phyloP scores from a whole-genome alignment of 1,284 basidiomycete species.

The Ustilago vetiveriae region DNA sequence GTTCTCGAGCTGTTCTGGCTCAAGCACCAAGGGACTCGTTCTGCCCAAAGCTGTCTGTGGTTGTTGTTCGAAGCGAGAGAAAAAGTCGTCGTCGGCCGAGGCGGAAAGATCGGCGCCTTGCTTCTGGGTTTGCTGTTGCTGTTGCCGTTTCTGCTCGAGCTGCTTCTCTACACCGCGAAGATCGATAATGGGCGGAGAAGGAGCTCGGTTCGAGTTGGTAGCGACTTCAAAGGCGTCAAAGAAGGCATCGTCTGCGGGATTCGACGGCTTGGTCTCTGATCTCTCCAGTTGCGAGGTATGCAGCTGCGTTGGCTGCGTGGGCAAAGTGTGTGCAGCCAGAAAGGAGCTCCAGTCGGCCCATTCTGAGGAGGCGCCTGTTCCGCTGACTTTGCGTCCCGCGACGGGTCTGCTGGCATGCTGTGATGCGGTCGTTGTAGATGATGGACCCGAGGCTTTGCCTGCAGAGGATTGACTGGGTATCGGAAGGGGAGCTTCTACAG shows the following conservation, averaged over 20 bases:
- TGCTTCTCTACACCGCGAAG: conserved; percentile 59
- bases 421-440: not conserved
- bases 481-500: conserved; percentile 16
- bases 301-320: conserved; percentile 15
- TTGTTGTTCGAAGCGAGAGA: conserved; percentile 46
- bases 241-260: conserved; percentile 52
- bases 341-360: conserved; percentile 45
- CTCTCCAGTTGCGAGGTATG: not conserved
- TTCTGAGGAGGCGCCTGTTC: conserved; percentile 30
- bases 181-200: conserved; percentile 62
- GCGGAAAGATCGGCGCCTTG: not conserved
- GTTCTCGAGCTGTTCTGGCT: conserved; percentile 49
- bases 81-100: conserved; percentile 48
- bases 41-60: conserved; percentile 38
- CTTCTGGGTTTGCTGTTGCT: conserved; percentile 14
- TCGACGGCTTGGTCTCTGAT: conserved; percentile 1
- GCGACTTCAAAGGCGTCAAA: conserved; percentile 49
- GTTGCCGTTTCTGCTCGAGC: conserved; percentile 43
- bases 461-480: not conserved
- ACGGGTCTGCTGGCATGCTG: conserved; percentile 2
- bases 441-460: not conserved
- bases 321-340: conserved; percentile 34
- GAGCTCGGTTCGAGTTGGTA: conserved; percentile 29
- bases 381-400: conserved; percentile 18
- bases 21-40: conserved; percentile 36